Conservation (phyloP, 495 filamentous ascomycete species). For the Amorphotheca resinae region DNA sequence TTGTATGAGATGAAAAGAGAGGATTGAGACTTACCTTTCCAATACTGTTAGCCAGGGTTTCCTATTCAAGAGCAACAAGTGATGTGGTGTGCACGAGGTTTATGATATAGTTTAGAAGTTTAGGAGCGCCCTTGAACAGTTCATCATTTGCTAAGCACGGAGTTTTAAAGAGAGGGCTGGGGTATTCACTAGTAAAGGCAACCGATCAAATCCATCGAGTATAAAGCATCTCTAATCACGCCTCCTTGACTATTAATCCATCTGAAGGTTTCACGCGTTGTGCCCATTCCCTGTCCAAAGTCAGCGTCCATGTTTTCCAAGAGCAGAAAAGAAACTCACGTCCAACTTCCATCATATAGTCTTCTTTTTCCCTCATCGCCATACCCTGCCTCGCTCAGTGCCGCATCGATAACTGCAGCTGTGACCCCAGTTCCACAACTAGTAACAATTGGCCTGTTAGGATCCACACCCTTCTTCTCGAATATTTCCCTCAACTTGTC, state of each 20-base stretch:
- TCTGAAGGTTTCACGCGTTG: constrained; percentile 50
- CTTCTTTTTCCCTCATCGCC: constrained; percentile 53
- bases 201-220: constrained; percentile 17
- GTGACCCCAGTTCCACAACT: constrained; percentile 93
- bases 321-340: constrained; percentile 46
- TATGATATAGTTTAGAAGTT: too few relatives aligned
- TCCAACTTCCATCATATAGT: constrained; percentile 96
- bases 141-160: too few relatives aligned
- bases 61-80: too few relatives aligned
- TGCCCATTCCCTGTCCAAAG: constrained; percentile 54
- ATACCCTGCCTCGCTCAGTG: constrained; percentile 65
- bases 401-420: constrained; percentile 83
- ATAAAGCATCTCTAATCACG: constrained; percentile 4
- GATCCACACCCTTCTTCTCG: constrained; percentile 60
- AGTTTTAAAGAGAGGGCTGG: too few relatives aligned
- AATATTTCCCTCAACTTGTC: constrained; percentile 68
- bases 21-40: too few relatives aligned
- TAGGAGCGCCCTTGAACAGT: too few relatives aligned
- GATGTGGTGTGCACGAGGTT: too few relatives aligned
- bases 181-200: too few relatives aligned
- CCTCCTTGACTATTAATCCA: constrained; percentile 36
- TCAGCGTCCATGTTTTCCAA: constrained; percentile 5
- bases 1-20: too few relatives aligned
- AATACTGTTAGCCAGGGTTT: too few relatives aligned
- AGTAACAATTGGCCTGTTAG: constrained; percentile 72